These are phyloP conservation scores for Saccharomyces hybrid DNA, from an alignment of 1,139 yeast genomes.

Conservation along the genomic window DNA sequence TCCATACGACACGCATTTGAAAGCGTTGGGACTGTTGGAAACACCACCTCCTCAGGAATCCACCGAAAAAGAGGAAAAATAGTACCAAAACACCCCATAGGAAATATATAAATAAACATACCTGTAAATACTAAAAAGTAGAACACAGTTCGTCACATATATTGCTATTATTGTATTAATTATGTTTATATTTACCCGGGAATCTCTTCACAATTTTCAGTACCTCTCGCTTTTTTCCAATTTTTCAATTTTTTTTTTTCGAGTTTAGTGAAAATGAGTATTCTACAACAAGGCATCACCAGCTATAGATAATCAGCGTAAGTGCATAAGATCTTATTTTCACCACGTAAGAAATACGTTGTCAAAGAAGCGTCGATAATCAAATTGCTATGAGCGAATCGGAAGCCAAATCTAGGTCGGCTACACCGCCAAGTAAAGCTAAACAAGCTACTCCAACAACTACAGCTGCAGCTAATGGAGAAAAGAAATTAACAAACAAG, in stretches of 20 bases:
- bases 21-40: constrained; percentile 6
- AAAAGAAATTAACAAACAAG: constrained; percentile 53
- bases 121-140: constrained; percentile 1
- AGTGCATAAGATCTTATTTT: neutral
- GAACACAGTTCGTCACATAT: neutral
- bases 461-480: constrained; percentile 12
- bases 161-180: neutral
- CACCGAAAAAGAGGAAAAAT: neutral
- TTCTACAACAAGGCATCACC: neutral
- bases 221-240: neutral
- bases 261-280: neutral
- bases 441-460: constrained; percentile 6
- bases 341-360: neutral
- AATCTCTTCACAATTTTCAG: neutral
- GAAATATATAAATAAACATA: neutral
- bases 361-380: neutral
- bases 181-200: neutral
- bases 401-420: neutral
- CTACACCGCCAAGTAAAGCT: constrained; percentile 1
- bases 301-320: neutral
- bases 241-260: neutral
- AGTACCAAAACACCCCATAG: neutral
- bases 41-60: neutral
- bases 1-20: constrained; percentile 17
- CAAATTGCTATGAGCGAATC: neutral